These are phyloP conservation scores for Escallonia herrerae DNA, from an alignment of 129 eudicot species.

Conservation along the genomic window DNA sequence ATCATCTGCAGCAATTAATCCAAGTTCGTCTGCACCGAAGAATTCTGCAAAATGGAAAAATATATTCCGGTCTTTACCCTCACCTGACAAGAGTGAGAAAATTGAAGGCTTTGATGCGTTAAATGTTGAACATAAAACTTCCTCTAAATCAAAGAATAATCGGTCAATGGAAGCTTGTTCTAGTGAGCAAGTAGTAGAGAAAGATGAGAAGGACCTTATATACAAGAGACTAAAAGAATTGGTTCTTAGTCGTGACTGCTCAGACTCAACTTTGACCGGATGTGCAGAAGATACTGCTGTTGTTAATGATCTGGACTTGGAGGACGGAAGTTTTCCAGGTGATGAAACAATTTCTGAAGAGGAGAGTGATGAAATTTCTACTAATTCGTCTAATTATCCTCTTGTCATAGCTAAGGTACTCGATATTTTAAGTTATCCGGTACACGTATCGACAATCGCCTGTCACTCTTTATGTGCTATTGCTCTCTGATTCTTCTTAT, in stretches of 20 bases:
- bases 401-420: conserved; percentile 42
- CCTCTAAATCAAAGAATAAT: conserved; percentile 15
- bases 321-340: conserved; percentile 8
- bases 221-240: conserved; percentile 52
- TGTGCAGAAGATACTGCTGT: conserved; percentile 16
- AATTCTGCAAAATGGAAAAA: conserved; percentile 12
- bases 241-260: conserved; percentile 23
- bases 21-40: conserved; percentile 28
- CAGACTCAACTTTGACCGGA: conserved; percentile 14
- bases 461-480: not conserved
- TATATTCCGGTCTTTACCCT: conserved; percentile 2
- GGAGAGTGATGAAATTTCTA: conserved; percentile 21
- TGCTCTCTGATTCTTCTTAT: not conserved
- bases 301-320: conserved; percentile 16
- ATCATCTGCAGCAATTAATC: conserved; percentile 35
- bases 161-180: conserved; percentile 15
- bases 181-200: conserved; percentile 9
- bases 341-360: conserved; percentile 10
- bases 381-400: conserved; percentile 21
- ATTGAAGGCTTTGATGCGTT: conserved; percentile 18
- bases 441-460: not conserved
- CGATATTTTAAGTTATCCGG: conserved; percentile 4
- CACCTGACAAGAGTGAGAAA: conserved; percentile 6
- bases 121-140: conserved; percentile 12
- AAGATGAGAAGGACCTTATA: conserved; percentile 42